These are phyloP conservation scores for Trichoderma brevicompactum DNA, from an alignment of 2,329 filamentous ascomycete species.

Conservation along the genomic window DNA sequence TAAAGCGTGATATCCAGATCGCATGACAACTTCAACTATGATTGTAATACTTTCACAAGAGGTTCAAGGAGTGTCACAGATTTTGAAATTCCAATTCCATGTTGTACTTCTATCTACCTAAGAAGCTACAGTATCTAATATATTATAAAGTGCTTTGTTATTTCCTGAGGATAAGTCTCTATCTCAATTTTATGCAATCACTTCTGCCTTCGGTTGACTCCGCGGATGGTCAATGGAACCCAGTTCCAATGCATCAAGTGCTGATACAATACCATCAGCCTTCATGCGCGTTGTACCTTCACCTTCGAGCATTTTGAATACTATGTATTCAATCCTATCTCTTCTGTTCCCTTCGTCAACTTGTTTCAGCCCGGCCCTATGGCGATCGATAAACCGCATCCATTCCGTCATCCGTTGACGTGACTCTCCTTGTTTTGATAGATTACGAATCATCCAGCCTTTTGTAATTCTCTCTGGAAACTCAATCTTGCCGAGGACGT, in stretches of 20 bases:
- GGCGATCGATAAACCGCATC: neutral
- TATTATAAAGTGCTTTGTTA: neutral
- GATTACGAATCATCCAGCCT: neutral
- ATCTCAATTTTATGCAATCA: neutral
- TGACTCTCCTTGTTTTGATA: neutral
- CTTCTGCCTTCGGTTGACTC: neutral
- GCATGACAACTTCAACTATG: too few relatives aligned
- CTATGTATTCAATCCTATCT: neutral
- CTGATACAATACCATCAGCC: neutral
- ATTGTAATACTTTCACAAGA: too few relatives aligned
- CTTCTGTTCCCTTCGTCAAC: neutral
- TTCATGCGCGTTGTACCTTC: neutral
- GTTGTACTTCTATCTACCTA: too few relatives aligned
- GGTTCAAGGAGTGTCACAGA: too few relatives aligned
- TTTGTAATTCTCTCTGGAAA: neutral
- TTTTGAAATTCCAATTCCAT: too few relatives aligned
- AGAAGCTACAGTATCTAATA: too few relatives aligned
- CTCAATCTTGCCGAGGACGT: constrained; percentile 12
- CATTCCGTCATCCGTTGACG: neutral
- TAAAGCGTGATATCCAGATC: too few relatives aligned
- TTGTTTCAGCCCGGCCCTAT: neutral
- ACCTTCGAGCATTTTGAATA: neutral
- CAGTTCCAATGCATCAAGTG: neutral
- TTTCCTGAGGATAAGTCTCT: neutral
- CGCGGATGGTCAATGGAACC: neutral